phyloP scores from a whole-genome alignment of 169 alveolate genomes.

The Toxoplasma gondii region DNA sequence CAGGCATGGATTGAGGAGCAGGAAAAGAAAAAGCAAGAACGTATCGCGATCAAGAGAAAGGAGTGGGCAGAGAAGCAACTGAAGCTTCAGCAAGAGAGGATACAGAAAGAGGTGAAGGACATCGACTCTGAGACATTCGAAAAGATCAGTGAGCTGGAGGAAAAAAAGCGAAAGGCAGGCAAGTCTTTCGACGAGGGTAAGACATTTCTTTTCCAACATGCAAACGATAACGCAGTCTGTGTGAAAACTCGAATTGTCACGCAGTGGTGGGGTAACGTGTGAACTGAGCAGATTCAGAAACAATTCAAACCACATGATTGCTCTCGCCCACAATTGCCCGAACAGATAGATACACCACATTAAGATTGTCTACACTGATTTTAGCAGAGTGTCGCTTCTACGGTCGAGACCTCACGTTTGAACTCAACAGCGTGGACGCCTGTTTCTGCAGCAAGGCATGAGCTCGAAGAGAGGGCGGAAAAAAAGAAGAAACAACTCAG shows the following conservation, averaged over 20 bases:
- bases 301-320: neutral
- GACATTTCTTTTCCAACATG: neutral
- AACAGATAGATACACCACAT: neutral
- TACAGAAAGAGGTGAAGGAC: constrained; percentile 28
- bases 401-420: no score
- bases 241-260: neutral
- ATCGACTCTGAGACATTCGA: constrained; percentile 39
- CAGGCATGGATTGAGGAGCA: constrained; percentile 67
- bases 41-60: constrained; percentile 25
- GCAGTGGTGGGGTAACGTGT: neutral
- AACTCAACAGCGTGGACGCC: neutral
- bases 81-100: constrained; percentile 54
- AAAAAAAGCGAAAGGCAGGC: constrained; percentile 30
- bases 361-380: no score
- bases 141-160: constrained; percentile 43
- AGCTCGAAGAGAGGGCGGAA: constrained; percentile 60
- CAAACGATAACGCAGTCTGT: neutral
- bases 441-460: constrained; percentile 45
- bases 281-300: neutral
- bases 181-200: constrained; percentile 31
- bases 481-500: constrained; percentile 51
- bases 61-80: constrained; percentile 57
- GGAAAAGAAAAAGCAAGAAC: constrained; percentile 32
- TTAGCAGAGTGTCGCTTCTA: no score
- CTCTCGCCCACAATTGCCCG: neutral